Percentiles rank a stretch among this genome's conserved stretches.
phyloP scores from a whole-genome alignment of 2,329 filamentous ascomycete species.

The Hypoxylon sp. region DNA sequence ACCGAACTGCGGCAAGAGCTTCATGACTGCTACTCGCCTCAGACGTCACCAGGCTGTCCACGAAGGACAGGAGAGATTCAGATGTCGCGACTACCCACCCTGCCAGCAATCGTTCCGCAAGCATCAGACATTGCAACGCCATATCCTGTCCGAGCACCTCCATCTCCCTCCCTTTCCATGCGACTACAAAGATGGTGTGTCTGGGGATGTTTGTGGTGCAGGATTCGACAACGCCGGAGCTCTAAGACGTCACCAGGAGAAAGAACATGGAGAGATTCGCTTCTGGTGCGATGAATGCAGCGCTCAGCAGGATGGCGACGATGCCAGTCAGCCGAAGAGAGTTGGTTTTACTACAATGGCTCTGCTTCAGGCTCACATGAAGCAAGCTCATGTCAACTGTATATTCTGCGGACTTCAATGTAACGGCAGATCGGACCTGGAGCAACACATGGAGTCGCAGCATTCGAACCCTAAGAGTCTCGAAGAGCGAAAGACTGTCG shows the following conservation, averaged over 20 bases:
- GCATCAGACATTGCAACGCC: slow-evolving; percentile 85
- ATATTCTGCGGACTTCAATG: slow-evolving; percentile 79
- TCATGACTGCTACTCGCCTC: slow-evolving; percentile 83
- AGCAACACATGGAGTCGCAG: slow-evolving; percentile 81
- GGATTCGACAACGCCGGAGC: slow-evolving; percentile 81
- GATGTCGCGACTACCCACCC: slow-evolving; percentile 76
- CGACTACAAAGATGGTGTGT: slow-evolving; percentile 57
- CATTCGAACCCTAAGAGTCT: slow-evolving; percentile 73
- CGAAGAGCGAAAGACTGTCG: slow-evolving; percentile 73
- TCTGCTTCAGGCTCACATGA: slow-evolving; percentile 80
- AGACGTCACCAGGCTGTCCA: slow-evolving; percentile 84
- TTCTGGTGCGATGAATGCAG: slow-evolving; percentile 84
- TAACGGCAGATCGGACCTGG: slow-evolving; percentile 74
- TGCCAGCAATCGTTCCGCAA: slow-evolving; percentile 88
- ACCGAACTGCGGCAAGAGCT: slow-evolving; percentile 81
- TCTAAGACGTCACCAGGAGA: slow-evolving; percentile 77
- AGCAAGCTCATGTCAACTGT: slow-evolving; percentile 80
- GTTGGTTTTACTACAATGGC: slow-evolving; percentile 79
- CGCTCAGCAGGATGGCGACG: slow-evolving; percentile 54
- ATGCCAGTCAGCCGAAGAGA: slow-evolving; percentile 54
- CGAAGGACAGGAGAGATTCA: slow-evolving; percentile 79
- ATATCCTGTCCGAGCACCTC: slow-evolving; percentile 82
- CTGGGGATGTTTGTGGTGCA: slow-evolving; percentile 65
- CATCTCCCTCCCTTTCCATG: slow-evolving; percentile 80
- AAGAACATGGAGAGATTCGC: slow-evolving; percentile 76